Conservation (phyloP, 768 basidiomycete species). For the Hirschioporus abietinus region DNA sequence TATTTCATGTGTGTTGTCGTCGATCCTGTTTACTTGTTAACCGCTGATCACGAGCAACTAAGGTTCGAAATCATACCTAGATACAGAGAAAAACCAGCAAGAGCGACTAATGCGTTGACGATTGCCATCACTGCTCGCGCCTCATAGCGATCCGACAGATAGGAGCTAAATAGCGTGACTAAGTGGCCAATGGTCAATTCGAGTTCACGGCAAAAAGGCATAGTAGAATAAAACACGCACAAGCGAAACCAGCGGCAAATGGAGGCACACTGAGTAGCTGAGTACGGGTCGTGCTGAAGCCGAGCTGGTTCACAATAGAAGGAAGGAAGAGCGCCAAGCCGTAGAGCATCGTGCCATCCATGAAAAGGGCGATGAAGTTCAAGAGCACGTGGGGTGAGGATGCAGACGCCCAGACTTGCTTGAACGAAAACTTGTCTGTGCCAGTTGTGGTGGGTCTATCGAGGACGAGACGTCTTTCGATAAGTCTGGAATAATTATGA, state of each 20-base stretch:
- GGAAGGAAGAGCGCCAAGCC: conserved; percentile 33
- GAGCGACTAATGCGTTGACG: conserved; percentile 18
- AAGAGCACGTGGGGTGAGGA: conserved; percentile 31
- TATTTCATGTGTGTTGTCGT: conserved; percentile 23
- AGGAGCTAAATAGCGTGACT: conserved; percentile 12
- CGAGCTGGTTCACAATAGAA: conserved; percentile 33
- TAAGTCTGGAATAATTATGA: conserved; percentile 15
- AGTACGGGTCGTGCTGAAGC: conserved; percentile 26
- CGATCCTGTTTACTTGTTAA: conserved; percentile 10
- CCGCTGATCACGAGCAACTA: background rate
- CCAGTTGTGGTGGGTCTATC: conserved; percentile 28
- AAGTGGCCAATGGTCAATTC: background rate
- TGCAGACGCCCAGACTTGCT: conserved; percentile 27
- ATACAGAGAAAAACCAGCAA: conserved; percentile 29
- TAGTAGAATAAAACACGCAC: conserved; percentile 17
- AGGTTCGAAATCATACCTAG: conserved; percentile 16
- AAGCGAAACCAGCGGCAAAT: conserved; percentile 31
- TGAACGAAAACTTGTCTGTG: conserved; percentile 26
- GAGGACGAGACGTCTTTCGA: conserved; percentile 25
- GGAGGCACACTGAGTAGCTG: conserved; percentile 35
- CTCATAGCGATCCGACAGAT: conserved; percentile 16
- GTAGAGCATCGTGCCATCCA: conserved; percentile 30
- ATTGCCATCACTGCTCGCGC: conserved; percentile 23
- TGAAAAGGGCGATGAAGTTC: conserved; percentile 30
- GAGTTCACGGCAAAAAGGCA: conserved; percentile 3